Evolutionary conservation across 108 stramenopile genomes (phyloP).

Genomic region (Skeletonema tropicum): DNA sequence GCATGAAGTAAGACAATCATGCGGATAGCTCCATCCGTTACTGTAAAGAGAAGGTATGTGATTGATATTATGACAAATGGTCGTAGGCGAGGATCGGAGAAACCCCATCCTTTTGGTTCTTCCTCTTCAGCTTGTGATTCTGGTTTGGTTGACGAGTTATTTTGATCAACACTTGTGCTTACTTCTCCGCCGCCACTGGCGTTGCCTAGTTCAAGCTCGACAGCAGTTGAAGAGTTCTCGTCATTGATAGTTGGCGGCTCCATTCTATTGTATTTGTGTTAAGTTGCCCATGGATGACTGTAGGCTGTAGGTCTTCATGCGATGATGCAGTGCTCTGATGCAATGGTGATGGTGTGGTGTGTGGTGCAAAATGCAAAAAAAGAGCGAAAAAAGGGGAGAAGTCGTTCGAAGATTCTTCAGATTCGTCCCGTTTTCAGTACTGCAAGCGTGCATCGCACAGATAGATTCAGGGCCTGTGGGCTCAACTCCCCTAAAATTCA

Average conservation of each 20-base stretch:
- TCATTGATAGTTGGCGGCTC: not conserved
- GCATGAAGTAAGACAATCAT: constrained; percentile 94
- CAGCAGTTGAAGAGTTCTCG: not conserved
- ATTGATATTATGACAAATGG: constrained; percentile 91
- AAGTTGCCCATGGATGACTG: too few species aligned
- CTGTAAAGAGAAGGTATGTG: constrained; percentile 90
- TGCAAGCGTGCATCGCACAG: too few species aligned
- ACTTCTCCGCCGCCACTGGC: not conserved
- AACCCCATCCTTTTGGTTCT: constrained; percentile 36
- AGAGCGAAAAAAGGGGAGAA: too few species aligned
- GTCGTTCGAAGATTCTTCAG: too few species aligned
- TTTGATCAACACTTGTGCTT: constrained; percentile 1
- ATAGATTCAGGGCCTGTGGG: too few species aligned
- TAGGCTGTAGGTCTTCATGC: too few species aligned
- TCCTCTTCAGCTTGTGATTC: constrained; percentile 8
- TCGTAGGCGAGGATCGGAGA: constrained; percentile 59
- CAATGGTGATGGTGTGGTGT: too few species aligned
- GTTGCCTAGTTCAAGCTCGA: not conserved
- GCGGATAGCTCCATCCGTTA: constrained; percentile 95
- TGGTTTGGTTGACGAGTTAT: not conserved
- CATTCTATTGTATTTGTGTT: not conserved
- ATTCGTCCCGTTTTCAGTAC: too few species aligned
- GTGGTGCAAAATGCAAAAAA: too few species aligned
- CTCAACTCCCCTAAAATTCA: too few species aligned
- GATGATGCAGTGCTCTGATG: too few species aligned